These are phyloP conservation scores for Glycine latifolia DNA, from an alignment of 306 rosid species.

Conservation along the genomic window DNA sequence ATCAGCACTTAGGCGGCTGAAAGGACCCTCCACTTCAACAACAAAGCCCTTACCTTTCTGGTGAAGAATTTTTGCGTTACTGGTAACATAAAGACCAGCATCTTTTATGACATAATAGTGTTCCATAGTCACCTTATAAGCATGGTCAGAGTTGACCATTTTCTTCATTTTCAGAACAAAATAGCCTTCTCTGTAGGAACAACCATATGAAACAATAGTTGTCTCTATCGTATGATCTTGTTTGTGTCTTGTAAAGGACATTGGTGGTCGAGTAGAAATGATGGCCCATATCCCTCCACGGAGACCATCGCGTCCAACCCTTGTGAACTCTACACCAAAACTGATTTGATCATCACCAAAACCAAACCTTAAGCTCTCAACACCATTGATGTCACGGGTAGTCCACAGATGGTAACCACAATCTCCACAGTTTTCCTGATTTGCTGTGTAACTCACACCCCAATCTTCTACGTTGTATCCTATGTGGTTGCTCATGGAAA, in stretches of 20 bases:
- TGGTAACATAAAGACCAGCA: conserved; percentile 41
- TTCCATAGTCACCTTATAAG: conserved; percentile 19
- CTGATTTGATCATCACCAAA: too few species aligned
- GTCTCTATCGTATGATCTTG: conserved; percentile 17
- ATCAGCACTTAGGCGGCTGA: too few species aligned
- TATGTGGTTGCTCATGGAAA: too few species aligned
- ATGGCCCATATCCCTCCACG: conserved; percentile 33
- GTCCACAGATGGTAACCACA: too few species aligned
- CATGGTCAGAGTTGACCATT: background rate
- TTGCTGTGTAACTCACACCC: too few species aligned
- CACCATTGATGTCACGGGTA: too few species aligned
- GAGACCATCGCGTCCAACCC: background rate
- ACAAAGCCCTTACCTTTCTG: too few species aligned
- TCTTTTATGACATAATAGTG: conserved; percentile 44
- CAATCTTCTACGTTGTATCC: too few species aligned
- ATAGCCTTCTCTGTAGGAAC: conserved; percentile 14
- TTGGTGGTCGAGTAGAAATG: background rate
- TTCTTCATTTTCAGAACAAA: conserved; percentile 41
- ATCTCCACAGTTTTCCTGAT: too few species aligned
- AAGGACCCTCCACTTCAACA: too few species aligned
- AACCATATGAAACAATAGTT: background rate
- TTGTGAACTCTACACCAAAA: background rate
- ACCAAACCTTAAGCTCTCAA: too few species aligned
- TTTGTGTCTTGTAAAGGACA: conserved; percentile 1
- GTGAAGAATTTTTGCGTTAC: too few species aligned